Base-by-base conservation (phyloP, 129 eudicot species). In the Flaveria linearis region DNA sequence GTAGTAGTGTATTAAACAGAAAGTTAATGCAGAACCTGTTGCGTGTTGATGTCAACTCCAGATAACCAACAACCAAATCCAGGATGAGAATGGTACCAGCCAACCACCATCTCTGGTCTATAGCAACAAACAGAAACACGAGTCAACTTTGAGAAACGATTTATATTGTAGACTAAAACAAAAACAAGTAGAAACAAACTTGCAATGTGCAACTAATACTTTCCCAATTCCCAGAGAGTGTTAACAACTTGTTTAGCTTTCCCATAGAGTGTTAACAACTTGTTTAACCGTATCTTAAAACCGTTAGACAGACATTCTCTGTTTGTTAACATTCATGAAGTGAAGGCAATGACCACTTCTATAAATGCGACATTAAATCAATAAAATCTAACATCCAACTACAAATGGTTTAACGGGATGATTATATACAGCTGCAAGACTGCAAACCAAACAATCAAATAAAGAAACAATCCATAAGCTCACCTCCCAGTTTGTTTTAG, bases 31-130 rank as follows among this genome's bases (percentile, higher is more conserved):
- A 56, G 36, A 25, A 92, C 98, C 96, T 92, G 98, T 72, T 92
- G 96, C 26, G 98, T 92, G 70, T 92, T 92, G 80, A 92, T 92
- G 88, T 92, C 98, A 30, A 92, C 98, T 64, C 98, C 98, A 82
- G 98, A 92, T 43, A 90, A 92, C 98, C 98, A 92, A 22, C 98
- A 92, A 49, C 98, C 98, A 74, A 92, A 92, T 79, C 98, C 98
- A 81, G 98, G 96, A 88, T 92, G 98, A 53, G 96, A 92, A 84
- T 92, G 96, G 72, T 92, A 92, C 98, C 96, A 92, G 56, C 98
- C 98, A 68, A 88, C 96, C 69, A 92, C 98, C 98, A 92, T 92
- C 85, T 92, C 98, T 28, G 98, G 98, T 79, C 98, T 90, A 85
- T 46, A 25, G 33, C 68, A 53, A 47, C 52, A 78, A 81, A 36